Conservation (phyloP, 2,329 filamentous ascomycete species). For the Aaosphaeria pasadenensis region DNA sequence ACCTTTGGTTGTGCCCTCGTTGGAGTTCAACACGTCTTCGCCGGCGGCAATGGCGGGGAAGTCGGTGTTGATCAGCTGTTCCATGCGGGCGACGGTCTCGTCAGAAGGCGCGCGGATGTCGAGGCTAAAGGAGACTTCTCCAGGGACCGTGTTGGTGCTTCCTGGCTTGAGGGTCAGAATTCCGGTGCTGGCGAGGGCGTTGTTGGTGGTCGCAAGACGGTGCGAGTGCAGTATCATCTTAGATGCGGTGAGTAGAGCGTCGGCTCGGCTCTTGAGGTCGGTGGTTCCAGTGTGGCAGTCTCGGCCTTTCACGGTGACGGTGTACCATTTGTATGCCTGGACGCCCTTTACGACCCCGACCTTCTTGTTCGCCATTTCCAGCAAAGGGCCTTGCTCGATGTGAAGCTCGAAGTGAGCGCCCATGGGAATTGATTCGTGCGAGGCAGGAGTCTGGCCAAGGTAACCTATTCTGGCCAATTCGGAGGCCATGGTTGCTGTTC, state of each 20-base stretch:
- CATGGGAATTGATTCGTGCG: conserved; percentile 60
- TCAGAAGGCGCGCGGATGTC: conserved; percentile 64
- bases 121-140: conserved; percentile 63
- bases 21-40: conserved; percentile 50
- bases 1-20: conserved; percentile 43
- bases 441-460: conserved; percentile 57
- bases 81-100: conserved; percentile 55
- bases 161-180: conserved; percentile 66
- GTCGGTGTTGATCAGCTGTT: conserved; percentile 54
- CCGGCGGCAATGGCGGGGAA: conserved; percentile 60
- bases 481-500: conserved; percentile 60
- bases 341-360: conserved; percentile 71
- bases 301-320: conserved; percentile 61
- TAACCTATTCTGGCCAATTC: conserved; percentile 73
- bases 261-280: conserved; percentile 62
- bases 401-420: conserved; percentile 80
- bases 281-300: conserved; percentile 77
- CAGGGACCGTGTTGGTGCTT: conserved; percentile 72
- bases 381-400: conserved; percentile 78
- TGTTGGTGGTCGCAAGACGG: conserved; percentile 57
- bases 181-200: conserved; percentile 66
- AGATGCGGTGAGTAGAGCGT: conserved; percentile 65
- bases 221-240: conserved; percentile 67
- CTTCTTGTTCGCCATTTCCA: conserved; percentile 62
- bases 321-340: conserved; percentile 74